Evolutionary conservation across 768 basidiomycete species (phyloP), one percentile per base, ranked within the genome.

Genomic region (Phylloporus sp.): DNA sequence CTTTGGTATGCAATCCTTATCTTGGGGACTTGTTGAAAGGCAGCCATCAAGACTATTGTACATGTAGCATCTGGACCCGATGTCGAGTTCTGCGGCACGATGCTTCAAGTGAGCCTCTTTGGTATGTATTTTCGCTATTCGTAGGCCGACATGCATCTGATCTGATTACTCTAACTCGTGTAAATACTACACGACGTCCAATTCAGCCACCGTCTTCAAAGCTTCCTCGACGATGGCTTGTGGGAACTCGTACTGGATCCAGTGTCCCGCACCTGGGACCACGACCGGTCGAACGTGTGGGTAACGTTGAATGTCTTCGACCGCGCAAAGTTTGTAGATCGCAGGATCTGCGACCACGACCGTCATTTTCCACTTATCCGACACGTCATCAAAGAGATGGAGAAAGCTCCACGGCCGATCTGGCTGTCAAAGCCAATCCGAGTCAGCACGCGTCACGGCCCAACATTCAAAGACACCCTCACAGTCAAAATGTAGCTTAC

Each of bases 241-340:
- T 0, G 64, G 60, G 26, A 51, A 49, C 14, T 64, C 63, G 9
- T 39, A 46, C 29, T 62, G 64, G 17, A 64, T 59, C 51, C 55
- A 64, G 29, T 66, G 64, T 1, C 49, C 47, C 3, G 48, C 41
- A 0, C 57, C 57, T 0, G 50, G 44, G 6, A 66, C 45, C 3
- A 44, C 14, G 10, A 54, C 40, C 3, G 28, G n/a, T 11, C 42
- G 50, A 22, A 61, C 35, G 11, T 53, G 53, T 17, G 52, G 45
- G 21, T 54, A 58, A 13, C 54, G 24, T n/a, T 18, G 31, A 32
- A 64, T 4, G 6, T 53, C 21, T 6, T 59, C 53, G 3, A 52
- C 23, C 8, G 15, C 4, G 14, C 45, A 49, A 6, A 42, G 0
- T 2, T 35, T 6, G 8, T 24, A 6, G 7, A 43, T 14, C 1